A percentile compares a stretch with the other conserved stretches of the same genome.
phyloP scores from a whole-genome alignment of 805 yeast genomes.

The Wickerhamomyces rabaulensis region DNA sequence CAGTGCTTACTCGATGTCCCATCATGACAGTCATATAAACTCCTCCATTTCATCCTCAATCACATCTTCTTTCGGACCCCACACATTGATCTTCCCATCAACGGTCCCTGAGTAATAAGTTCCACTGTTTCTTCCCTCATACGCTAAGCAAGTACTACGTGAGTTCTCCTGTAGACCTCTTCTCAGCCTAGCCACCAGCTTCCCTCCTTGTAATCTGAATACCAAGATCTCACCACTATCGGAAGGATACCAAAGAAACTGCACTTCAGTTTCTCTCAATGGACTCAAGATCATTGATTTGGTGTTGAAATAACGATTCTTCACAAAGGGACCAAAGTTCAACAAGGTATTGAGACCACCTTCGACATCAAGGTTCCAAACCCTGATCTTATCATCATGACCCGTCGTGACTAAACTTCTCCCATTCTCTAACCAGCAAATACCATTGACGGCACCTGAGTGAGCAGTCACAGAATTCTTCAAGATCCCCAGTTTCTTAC shows the following conservation, averaged over 20 bases:
- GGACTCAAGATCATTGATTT: constrained; percentile 30
- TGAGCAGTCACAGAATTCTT: constrained; percentile 52
- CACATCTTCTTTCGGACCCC: constrained; percentile 39
- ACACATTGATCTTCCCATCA: constrained; percentile 59
- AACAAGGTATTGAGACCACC: constrained; percentile 52
- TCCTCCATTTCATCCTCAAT: constrained; percentile 6
- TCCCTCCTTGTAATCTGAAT: constrained; percentile 56
- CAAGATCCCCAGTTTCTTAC: constrained; percentile 17
- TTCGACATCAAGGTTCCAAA: constrained; percentile 65
- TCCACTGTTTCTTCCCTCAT: constrained; percentile 39
- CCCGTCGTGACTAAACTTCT: constrained; percentile 61
- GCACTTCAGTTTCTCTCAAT: constrained; percentile 46
- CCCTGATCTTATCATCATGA: constrained; percentile 70
- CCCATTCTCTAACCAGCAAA: constrained; percentile 70
- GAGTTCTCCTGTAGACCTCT: constrained; percentile 38
- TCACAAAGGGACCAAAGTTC: constrained; percentile 73
- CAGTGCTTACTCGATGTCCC: no score
- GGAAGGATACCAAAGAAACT: constrained; percentile 63
- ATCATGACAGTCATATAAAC: not conserved
- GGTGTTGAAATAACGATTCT: constrained; percentile 45
- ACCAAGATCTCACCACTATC: constrained; percentile 69
- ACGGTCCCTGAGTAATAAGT: constrained; percentile 56
- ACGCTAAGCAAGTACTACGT: constrained; percentile 44
- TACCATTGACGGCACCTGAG: constrained; percentile 70
- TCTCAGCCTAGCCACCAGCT: constrained; percentile 51